These are phyloP conservation scores for Boletus subparvulus DNA, from an alignment of 768 basidiomycete species.

Conservation along the genomic window DNA sequence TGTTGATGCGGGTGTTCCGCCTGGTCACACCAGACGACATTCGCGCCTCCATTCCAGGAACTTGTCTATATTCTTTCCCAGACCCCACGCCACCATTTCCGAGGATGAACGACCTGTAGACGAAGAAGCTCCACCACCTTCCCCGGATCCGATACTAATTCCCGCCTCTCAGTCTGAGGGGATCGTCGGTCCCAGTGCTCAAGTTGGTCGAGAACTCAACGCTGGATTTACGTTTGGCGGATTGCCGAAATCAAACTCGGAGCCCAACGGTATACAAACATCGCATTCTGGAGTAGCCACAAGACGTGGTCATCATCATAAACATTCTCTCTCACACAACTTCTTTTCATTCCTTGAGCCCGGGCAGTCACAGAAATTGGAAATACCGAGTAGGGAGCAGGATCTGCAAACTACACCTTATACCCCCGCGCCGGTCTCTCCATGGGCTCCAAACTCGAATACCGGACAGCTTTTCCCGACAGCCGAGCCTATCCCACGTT, in stretches of 20 bases:
- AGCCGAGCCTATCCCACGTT: constrained; percentile 17
- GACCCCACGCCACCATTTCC: constrained; percentile 59
- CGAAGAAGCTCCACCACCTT: constrained; percentile 48
- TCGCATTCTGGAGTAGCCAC: constrained; percentile 26
- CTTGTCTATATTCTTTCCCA: constrained; percentile 88
- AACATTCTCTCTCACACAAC: constrained; percentile 91
- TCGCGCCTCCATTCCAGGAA: constrained; percentile 86
- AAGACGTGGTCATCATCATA: constrained; percentile 79
- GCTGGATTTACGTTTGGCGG: constrained; percentile 67
- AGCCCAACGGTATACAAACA: constrained; percentile 13
- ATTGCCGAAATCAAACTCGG: constrained; percentile 35
- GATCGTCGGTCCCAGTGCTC: constrained; percentile 17
- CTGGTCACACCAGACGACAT: constrained; percentile 47
- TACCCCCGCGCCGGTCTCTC: constrained; percentile 60
- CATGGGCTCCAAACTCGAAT: constrained; percentile 60
- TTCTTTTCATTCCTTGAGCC: constrained; percentile 96
- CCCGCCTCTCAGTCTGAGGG: constrained; percentile 42
- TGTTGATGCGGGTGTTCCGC: constrained; percentile 12
- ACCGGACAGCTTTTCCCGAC: constrained; percentile 1
- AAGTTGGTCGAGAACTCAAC: constrained; percentile 43
- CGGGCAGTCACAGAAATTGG: constrained; percentile 29
- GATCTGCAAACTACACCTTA: constrained; percentile 53
- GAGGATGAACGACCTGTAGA: constrained; percentile 58
- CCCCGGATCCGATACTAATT: constrained; percentile 42
- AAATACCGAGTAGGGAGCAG: constrained; percentile 19